phyloP scores from a whole-genome alignment of 2,329 filamentous ascomycete species.

The Colletotrichum sp. region DNA sequence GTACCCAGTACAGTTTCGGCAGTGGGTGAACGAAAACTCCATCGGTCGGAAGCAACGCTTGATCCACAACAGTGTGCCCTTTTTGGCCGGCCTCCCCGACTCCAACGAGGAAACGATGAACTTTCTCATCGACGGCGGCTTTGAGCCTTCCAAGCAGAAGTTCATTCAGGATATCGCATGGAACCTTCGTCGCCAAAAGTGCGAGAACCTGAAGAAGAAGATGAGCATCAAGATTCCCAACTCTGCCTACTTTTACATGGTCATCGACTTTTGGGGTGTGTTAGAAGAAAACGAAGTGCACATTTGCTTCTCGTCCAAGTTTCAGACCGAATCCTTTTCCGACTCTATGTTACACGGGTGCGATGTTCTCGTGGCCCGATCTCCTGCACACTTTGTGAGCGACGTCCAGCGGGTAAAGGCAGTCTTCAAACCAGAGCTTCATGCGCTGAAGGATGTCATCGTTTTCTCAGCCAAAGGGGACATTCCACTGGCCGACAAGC shows the following conservation, averaged over 20 bases:
- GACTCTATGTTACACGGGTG: constrained; percentile 59
- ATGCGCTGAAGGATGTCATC: constrained; percentile 77
- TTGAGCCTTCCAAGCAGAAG: constrained; percentile 52
- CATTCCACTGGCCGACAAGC: constrained; percentile 68
- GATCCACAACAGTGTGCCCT: constrained; percentile 43
- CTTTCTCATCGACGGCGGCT: constrained; percentile 65
- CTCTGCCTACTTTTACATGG: constrained; percentile 69
- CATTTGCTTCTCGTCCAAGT: constrained; percentile 70
- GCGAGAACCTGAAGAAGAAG: constrained; percentile 56
- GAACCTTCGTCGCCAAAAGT: constrained; percentile 55
- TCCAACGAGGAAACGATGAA: constrained; percentile 56
- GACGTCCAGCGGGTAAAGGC: constrained; percentile 74
- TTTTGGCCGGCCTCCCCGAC: constrained; percentile 55
- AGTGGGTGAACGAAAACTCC: constrained; percentile 56
- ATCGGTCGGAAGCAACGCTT: constrained; percentile 40
- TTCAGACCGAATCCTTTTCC: constrained; percentile 59
- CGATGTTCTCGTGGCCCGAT: constrained; percentile 71
- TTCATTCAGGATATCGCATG: constrained; percentile 55
- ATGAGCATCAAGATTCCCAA: constrained; percentile 65
- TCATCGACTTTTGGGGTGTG: constrained; percentile 68
- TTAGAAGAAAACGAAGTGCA: constrained; percentile 72
- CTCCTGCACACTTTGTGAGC: constrained; percentile 71
- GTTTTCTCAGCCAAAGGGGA: constrained; percentile 73
- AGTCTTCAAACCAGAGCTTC: constrained; percentile 64
- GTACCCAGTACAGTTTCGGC: constrained; percentile 53